Conservation (phyloP, 2,329 filamentous ascomycete genomes). For the Fusarium irregulare region DNA sequence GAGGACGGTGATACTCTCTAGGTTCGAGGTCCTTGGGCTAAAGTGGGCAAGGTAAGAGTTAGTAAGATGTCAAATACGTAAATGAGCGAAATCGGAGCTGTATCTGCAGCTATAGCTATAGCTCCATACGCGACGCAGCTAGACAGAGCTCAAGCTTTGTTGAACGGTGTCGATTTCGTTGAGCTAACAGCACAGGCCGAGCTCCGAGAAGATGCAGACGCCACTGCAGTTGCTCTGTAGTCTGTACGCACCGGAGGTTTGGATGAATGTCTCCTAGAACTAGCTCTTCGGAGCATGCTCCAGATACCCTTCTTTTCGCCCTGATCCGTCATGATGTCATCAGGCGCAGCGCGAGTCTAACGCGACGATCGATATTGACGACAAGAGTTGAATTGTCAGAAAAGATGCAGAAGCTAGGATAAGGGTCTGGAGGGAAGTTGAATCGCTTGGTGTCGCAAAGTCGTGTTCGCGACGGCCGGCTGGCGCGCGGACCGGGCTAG, state of each 20-base stretch:
- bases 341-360: constrained; percentile 21
- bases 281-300: constrained; percentile 62
- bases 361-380: constrained; percentile 22
- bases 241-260: constrained; percentile 40
- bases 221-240: constrained; percentile 9
- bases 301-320: constrained; percentile 58
- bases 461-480: constrained; percentile 30
- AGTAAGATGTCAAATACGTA: constrained; percentile 12
- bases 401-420: constrained; percentile 4
- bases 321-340: constrained; percentile 51
- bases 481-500: constrained; percentile 26
- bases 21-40: constrained; percentile 34
- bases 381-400: background rate
- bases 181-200: background rate
- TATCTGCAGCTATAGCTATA: constrained; percentile 27
- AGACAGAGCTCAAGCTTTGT: constrained; percentile 17
- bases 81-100: constrained; percentile 24
- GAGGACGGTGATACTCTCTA: constrained; percentile 37
- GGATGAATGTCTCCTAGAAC: constrained; percentile 46
- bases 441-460: constrained; percentile 20
- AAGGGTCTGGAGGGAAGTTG: background rate
- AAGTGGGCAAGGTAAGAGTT: constrained; percentile 3
- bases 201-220: background rate
- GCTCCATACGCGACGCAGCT: constrained; percentile 18
- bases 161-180: background rate